Evolutionary conservation across 805 yeast genomes (phyloP), one percentile per base, ranked within the genome.

Genomic region (Ogataea chonburiensis): DNA sequence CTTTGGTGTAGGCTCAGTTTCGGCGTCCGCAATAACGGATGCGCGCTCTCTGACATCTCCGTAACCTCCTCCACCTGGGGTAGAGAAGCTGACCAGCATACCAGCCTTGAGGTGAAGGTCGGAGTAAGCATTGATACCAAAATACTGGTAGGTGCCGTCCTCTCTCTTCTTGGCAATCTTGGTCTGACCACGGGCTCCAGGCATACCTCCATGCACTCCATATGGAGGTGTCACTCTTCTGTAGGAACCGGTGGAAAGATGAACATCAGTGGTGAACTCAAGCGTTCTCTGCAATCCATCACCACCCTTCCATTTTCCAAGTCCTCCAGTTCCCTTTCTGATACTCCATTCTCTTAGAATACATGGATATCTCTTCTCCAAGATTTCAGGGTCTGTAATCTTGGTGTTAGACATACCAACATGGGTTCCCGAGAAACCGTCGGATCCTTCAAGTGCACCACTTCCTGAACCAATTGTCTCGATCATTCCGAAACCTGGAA

Each of bases 401-500:
- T 39, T 43, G 23, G 50, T 46, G 36, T 46, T 46, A 9, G 50
- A 43, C 50, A 46, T 46, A 17, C 8, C 71, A 59, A 38, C 77
- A 68, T 75, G 79, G 5, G 73, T 73, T 17, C 69, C 80, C 70
- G 75, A 63, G 63, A 65, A 13, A 63, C 69, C 45, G 24, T 44
- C 5, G 66, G 63, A 19, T 3, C 46, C 43, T 2, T 34, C 42
- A 7, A 32, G 25, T 14, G 78, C 79, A 40, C 79, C 76, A 25
- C 69, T 63, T 17, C 80, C 80, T 26, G 75, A 76, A 42, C 77
- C 75, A 38, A 75, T 72, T 2, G 80, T 72, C 46, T 75, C 80
- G 36, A 70, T 67, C 50, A 70, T 70, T 4, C 77, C 80, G 51
- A 73, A 74, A 7, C 76, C 73, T 15, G 63, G 29, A 12, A 35